Base-by-base conservation (phyloP, 495 filamentous ascomycete species). In the Penicillium simplicissimum region DNA sequence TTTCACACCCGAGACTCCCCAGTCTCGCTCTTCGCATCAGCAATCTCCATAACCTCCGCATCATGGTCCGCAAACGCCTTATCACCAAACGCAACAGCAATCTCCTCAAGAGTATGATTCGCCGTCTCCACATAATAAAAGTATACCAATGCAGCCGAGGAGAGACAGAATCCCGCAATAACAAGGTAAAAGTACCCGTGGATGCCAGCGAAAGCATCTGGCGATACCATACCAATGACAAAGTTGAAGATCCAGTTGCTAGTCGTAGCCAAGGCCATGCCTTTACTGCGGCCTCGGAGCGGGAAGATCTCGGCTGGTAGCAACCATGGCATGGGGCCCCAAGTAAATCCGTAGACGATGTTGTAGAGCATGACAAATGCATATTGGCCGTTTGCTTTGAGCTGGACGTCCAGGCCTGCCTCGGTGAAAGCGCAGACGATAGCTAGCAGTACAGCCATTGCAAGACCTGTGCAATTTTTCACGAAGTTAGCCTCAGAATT, bases 221-320 rank as follows among this genome's bases (percentile, higher is more conserved):
- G 88, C 0, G 88, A 88, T 64, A 90, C 86, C 78, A 90, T 88
- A 1, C 84, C 82, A 52, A 92, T 83, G 54, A 91, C 67, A 73
- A 91, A 93, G 67, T 92, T 93, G 83, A 85, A 92, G 49, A 85
- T 75, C 90, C 90, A 93, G 71, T 92, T 93, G 40, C 81, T 82
- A 5, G 86, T 83, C 0, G 90, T 92, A 5, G 87, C 85, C 11
- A 90, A 61, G 11, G 85, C 87, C 84, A 90, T 89, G 35, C 79
- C 84, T 23, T 84, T 83, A 11, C 85, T 85, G 17, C 88, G 82
- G 59, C 88, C 88, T 19, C 84, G 79, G 34, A 84, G 79, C 17
- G 90, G 90, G 71, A 88, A 93, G 60, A 92, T 84, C 73, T 93
- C 90, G 10, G 86, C 87, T 8, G 86, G 82, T 14, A 88, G 81